phyloP scores from a whole-genome alignment of 257 asterid species.

The Fraxinus anomala region DNA sequence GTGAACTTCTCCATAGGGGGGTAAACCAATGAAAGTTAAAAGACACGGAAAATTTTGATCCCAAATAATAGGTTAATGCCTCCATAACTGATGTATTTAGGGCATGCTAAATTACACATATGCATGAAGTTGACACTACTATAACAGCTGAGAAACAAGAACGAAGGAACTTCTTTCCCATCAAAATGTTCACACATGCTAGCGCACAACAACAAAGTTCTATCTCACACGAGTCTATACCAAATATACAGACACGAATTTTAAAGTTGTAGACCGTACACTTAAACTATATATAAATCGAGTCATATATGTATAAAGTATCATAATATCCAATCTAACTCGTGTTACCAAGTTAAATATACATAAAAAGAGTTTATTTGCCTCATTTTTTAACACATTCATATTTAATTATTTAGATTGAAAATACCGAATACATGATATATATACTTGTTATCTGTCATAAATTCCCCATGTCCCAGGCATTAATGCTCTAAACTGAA shows the following conservation, averaged over 20 bases:
- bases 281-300: not conserved
- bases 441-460: not conserved
- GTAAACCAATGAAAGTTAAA: slow-evolving; percentile 6
- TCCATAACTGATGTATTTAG: not conserved
- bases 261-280: not conserved
- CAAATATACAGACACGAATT: not conserved
- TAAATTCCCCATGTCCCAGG: not conserved
- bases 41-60: not conserved
- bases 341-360: not conserved
- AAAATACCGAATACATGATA: not conserved
- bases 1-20: slow-evolving; percentile 13
- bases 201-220: not conserved
- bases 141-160: not conserved
- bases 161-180: not conserved
- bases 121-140: not conserved
- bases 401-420: not conserved
- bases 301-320: not conserved
- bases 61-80: not conserved
- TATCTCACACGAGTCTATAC: not conserved
- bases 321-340: not conserved
- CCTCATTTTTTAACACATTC: not conserved
- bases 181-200: not conserved
- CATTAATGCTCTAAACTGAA: not conserved
- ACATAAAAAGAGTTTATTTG: not conserved
- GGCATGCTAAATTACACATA: not conserved